A percentile compares a stretch with the other conserved stretches of the same genome.
Conservation (phyloP, 129 eudicot species). For the Smallanthus sonchifolius region DNA sequence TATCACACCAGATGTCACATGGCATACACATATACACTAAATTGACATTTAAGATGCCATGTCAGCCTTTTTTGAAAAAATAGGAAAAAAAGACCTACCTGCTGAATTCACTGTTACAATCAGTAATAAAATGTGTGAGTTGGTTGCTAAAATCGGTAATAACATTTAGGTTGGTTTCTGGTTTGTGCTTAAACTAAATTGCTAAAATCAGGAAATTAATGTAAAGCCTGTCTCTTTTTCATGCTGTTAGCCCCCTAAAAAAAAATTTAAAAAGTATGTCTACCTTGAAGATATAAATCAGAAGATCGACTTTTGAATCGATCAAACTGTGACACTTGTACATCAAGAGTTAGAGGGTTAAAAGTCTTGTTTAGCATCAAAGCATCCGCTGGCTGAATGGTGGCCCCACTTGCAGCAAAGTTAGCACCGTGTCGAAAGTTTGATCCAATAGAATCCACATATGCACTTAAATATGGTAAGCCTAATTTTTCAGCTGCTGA, state of each 20-base stretch:
- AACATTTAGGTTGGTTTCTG: neutral
- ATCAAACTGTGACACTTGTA: constrained; percentile 50
- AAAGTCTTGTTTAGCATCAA: constrained; percentile 36
- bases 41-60: neutral
- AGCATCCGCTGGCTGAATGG: constrained; percentile 48
- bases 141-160: neutral
- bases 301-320: constrained; percentile 40
- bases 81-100: neutral
- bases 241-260: neutral
- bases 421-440: constrained; percentile 54
- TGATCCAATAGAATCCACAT: constrained; percentile 48
- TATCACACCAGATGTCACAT: neutral
- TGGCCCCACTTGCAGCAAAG: constrained; percentile 55
- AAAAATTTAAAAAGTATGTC: neutral
- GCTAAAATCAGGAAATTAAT: neutral
- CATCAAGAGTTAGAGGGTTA: constrained; percentile 46
- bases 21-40: neutral
- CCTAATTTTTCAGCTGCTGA: constrained; percentile 50
- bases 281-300: constrained; percentile 42
- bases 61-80: neutral
- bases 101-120: neutral
- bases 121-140: neutral
- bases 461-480: constrained; percentile 52
- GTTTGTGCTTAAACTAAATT: neutral
- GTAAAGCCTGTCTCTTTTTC: neutral